phyloP scores from a whole-genome alignment of 2,329 filamentous ascomycete genomes.

The Cladosporium sp. region DNA sequence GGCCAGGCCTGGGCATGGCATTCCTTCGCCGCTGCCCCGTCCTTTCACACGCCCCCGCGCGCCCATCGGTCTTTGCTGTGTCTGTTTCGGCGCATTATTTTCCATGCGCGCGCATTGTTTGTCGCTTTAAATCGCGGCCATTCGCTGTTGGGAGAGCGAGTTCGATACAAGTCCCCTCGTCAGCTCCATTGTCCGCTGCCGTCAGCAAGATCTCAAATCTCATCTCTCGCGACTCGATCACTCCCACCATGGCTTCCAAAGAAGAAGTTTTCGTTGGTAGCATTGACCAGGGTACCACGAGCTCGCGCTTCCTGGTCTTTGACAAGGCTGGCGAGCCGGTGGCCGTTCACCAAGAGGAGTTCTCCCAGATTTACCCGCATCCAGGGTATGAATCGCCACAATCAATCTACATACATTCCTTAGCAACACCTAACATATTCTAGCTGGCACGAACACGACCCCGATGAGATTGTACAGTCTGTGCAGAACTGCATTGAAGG shows the following conservation, averaged over 20 bases:
- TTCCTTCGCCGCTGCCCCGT: constrained; percentile 14
- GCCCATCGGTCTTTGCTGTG: background rate
- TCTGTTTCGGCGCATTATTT: background rate
- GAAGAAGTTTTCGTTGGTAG: constrained; percentile 69
- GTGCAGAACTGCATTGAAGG: constrained; percentile 76
- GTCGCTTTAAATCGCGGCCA: constrained; percentile 5
- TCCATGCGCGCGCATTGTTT: background rate
- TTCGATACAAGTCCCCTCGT: background rate
- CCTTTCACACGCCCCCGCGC: constrained; percentile 12
- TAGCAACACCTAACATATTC: constrained; percentile 10
- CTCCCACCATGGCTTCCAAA: constrained; percentile 18
- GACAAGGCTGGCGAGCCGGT: constrained; percentile 72
- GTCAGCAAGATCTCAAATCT: constrained; percentile 7
- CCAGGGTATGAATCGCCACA: constrained; percentile 61
- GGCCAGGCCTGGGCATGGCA: constrained; percentile 9
- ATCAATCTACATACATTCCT: background rate
- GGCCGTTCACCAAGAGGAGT: constrained; percentile 80
- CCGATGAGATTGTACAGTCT: constrained; percentile 67
- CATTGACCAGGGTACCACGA: constrained; percentile 89
- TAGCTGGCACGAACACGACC: constrained; percentile 88
- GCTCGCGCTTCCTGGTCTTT: constrained; percentile 86
- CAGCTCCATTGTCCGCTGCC: background rate
- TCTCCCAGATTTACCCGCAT: constrained; percentile 76
- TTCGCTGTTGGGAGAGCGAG: background rate
- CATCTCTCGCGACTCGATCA: background rate